These are phyloP conservation scores for Boletus patriciae DNA, from an alignment of 768 basidiomycete species.

Conservation along the genomic window DNA sequence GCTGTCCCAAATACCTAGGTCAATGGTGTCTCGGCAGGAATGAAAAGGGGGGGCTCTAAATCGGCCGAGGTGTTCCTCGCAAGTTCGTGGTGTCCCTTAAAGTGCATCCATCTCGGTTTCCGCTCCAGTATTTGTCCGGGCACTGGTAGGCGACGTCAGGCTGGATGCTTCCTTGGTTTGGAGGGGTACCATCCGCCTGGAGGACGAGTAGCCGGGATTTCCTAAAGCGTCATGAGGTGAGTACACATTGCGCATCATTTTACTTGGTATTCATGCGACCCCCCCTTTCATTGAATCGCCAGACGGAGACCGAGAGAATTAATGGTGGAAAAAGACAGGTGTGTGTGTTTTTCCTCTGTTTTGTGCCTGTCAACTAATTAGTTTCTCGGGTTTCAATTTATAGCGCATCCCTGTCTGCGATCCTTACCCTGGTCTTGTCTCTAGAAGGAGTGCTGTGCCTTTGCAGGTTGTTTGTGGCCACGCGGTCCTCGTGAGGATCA, in stretches of 20 bases:
- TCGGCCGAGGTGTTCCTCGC: neutral
- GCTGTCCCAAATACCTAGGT: neutral
- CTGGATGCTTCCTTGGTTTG: neutral
- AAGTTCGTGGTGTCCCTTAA: neutral
- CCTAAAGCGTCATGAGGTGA: neutral
- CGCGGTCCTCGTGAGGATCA: too few species aligned
- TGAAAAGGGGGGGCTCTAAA: neutral
- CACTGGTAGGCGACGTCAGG: neutral
- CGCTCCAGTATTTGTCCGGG: too few species aligned
- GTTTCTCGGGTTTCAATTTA: neutral
- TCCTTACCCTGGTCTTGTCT: neutral
- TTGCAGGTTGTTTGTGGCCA: too few species aligned
- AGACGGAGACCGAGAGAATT: neutral
- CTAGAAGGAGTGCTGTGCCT: too few species aligned
- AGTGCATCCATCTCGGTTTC: too few species aligned
- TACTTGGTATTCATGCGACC: too few species aligned
- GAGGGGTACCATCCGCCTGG: neutral
- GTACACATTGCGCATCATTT: neutral
- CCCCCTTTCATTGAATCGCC: neutral
- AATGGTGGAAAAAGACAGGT: neutral
- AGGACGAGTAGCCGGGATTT: neutral
- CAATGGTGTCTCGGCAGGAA: neutral
- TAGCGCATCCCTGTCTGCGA: neutral
- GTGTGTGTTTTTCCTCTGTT: too few species aligned
- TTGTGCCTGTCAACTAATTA: neutral